Base-by-base conservation (phyloP, 1,284 basidiomycete species). In the Coniferiporia sulphurascens region DNA sequence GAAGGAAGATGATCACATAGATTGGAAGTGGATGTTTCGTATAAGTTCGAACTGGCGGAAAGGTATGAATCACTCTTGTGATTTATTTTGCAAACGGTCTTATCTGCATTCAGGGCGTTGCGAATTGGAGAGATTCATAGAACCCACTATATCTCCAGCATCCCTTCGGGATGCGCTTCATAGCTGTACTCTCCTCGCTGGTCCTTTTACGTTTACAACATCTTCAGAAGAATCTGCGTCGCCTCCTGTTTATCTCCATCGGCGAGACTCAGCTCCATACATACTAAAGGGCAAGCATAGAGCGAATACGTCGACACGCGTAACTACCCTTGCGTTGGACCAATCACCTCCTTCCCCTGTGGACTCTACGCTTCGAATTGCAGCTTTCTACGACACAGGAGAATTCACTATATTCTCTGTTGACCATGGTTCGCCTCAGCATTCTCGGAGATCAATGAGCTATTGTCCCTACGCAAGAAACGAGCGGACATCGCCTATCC, bases 1-100 rank as follows among this genome's bases (percentile, higher is more conserved):
- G 3, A 71, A 74, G 62, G 54, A n/a, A 7, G 50, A 59, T 51
- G 49, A 62, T n/a, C 69, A 74, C 46, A 64, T 74, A 48, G 80
- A 89, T 66, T 91, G 89, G 89, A 89, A 89, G 71, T 87, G 82
- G 81, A 90, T 91, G 87, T 91, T 89, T 71, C 80, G 87, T 55
- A 87, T 90, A 62, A 89, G 86, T 66, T 82, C 81, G 7, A 91
- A 91, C 64, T 91, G 89, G 89, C 78, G 80, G 68, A 87, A 73
- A 71, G 88, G 88, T 89, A 67, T 64, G 77, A 66, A 12, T 46
- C 8, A 48, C 22, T 50, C 44, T 38, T 15, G 45, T 52, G 17
- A 27, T 19, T 15, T 12, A 17, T 9, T 13, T 19, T 34, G 13
- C 15, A 53, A 55, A 53, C 58, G 43, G 21, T n/a, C 50, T 45